Base-by-base conservation (phyloP, 2,329 filamentous ascomycete species). In the Exophiala oligosperma region DNA sequence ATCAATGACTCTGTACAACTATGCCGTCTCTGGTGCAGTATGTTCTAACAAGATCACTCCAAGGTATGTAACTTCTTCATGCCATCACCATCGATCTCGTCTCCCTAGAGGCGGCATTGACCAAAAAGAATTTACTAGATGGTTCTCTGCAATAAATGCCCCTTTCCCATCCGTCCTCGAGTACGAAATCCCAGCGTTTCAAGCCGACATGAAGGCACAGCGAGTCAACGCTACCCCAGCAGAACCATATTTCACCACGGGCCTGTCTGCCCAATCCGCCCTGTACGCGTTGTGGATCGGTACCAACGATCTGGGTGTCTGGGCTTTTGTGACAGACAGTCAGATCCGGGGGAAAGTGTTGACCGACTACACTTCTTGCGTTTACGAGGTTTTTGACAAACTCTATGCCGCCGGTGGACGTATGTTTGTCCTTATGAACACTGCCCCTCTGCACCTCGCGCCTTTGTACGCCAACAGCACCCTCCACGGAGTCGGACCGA, bases 241-340 rank as follows among this genome's bases (percentile, higher is more conserved):
- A 21, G 48, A 54, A 9, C 49, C 57, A 23, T 61, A 54, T 46
- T 64, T 61, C 47, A 55, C 52, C 6, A 58, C 63, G 0, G 38
- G 56, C 5, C 54, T 66, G 29, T 52, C 63, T 0, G 48, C 63
- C 14, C 29, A 50, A 14, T 55, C 59, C 23, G 59, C 88, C 0
- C 84, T 90, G 2, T 92, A 91, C 67, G 80, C 84, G 1, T 81
- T 92, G 51, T 92, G 88, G 88, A 91, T 92, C 66, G 90, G 90
- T 2, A 92, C 89, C 24, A 93, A 93, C 69, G 90, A 94, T 67
- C 76, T 93, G 8, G 89, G 89, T 23, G 79, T 77, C 56, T 73
- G 79, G 52, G 87, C 81, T 7, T 88, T 92, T 68, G 71, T 92
- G 32, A 84, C 81, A 3, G 87, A 91, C 68, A 79, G 77, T 24